A percentile compares a stretch with the other conserved stretches of the same genome.
Conservation (phyloP, 202 grass and related monocot species). For the Carex sylvatica region DNA sequence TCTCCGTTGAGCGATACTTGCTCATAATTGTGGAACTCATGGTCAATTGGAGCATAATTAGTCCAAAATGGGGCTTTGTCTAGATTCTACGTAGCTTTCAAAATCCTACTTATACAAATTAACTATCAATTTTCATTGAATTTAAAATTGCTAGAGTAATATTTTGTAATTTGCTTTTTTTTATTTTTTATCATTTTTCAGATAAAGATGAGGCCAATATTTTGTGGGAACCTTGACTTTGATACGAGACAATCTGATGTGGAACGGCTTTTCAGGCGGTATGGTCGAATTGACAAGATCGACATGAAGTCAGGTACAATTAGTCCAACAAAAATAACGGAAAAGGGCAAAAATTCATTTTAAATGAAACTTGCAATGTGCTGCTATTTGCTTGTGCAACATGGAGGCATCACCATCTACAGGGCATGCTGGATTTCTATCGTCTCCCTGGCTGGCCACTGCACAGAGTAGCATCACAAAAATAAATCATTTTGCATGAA, state of each 20-base stretch:
- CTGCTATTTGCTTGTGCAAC: neutral
- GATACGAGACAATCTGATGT: constrained; percentile 72
- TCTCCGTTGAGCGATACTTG: neutral
- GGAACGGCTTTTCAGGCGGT: constrained; percentile 73
- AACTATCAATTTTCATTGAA: neutral
- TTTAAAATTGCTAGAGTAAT: neutral
- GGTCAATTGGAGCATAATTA: neutral
- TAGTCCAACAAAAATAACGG: neutral
- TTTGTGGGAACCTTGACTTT: constrained; percentile 87
- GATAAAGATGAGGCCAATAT: constrained; percentile 69
- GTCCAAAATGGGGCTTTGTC: neutral
- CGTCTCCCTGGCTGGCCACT: neutral
- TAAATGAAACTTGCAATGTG: neutral
- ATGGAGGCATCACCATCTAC: neutral
- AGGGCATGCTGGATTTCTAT: neutral
- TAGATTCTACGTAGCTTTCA: neutral
- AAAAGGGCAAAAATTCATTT: neutral
- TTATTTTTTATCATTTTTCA: neutral
- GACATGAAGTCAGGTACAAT: constrained; percentile 88
- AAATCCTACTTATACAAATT: neutral
- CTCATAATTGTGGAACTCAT: neutral
- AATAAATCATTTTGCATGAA: neutral
- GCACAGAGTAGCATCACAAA: neutral
- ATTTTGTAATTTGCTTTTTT: neutral
- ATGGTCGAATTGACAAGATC: constrained; percentile 76